Evolutionary conservation across 2,329 filamentous ascomycete genomes (phyloP).

Genomic region (Elsinoe batatas): DNA sequence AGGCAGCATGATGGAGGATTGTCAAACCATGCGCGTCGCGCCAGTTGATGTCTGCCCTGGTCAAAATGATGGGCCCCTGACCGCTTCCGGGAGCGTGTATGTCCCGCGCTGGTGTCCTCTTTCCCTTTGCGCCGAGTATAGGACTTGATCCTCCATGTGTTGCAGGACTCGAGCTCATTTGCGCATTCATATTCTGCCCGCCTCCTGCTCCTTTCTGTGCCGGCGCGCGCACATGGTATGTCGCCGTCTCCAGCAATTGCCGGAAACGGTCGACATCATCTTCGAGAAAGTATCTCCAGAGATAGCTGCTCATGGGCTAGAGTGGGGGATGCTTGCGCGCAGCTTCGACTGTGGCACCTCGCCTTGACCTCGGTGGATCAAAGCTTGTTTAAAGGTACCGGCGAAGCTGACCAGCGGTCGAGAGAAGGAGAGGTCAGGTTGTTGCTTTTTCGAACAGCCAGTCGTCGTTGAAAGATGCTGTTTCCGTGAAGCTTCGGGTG

Average conservation of each 20-base stretch:
- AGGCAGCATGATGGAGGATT: conserved; percentile 72
- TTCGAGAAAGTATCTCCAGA: conserved; percentile 96
- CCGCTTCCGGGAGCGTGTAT: conserved; percentile 36
- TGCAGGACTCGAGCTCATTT: conserved; percentile 5
- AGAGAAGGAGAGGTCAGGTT: background rate
- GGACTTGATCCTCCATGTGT: conserved; percentile 9
- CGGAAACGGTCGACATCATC: conserved; percentile 95
- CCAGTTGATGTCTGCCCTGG: conserved; percentile 66
- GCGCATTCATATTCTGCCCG: conserved; percentile 25
- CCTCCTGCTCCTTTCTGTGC: conserved; percentile 41
- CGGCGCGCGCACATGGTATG: conserved; percentile 43
- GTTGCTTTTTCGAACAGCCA: background rate
- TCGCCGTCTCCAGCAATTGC: conserved; percentile 68
- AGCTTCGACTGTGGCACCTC: conserved; percentile 62
- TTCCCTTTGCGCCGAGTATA: conserved; percentile 24
- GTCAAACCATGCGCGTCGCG: conserved; percentile 76
- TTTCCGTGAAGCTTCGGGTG: background rate
- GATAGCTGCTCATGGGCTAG: conserved; percentile 80
- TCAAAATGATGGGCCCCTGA: conserved; percentile 38
- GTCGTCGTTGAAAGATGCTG: background rate
- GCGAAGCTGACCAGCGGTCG: conserved; percentile 37
- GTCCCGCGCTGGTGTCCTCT: conserved; percentile 20
- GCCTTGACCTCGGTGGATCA: conserved; percentile 78
- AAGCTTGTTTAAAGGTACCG: conserved; percentile 82
- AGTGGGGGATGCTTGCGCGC: conserved; percentile 32